Evolutionary conservation across 257 asterid species (phyloP), one percentile per base, ranked within the genome.

Genomic region (Nicotiana tomentosiformis): DNA sequence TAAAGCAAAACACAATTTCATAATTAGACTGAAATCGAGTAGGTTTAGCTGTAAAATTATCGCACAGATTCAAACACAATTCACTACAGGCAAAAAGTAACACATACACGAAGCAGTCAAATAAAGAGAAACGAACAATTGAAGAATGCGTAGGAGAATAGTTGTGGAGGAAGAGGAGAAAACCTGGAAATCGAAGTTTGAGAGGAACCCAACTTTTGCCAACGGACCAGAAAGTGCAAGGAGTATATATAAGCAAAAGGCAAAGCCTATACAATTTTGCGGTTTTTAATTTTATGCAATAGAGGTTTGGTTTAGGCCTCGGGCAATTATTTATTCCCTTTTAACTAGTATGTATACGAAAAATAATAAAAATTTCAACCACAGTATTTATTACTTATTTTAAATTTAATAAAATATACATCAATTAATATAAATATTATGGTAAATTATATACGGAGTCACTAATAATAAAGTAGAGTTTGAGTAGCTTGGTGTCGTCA

Each of bases 131-230:
- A 58, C 4, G 29, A 58, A 18, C 65, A 58, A 56, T 16, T 56
- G 61, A 56, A 56, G 61, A 15, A 16, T 56, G 7, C 18, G 3
- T 4, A 56, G 7, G 20, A 53, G 7, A 53, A 57, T 57, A 57
- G 23, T 17, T 17, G 17, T 17, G 62, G 62, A 57, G 9, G 62
- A n/a, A 58, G 61, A 72, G 61, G 49, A 72, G 51, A 3, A 72
- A 72, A 72, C 79, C 79, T 72, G 79, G 39, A 72, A 72, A 72
- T 72, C 37, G 49, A 72, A 33, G 79, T 46, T 20, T 11, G 6
- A 10, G 12, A 23, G 46, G 53, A 14, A 69, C 49, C 49, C 37
- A 43, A 20, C 0, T 70, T 70, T 39, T 70, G 35, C 60, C 12
- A 53, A 53, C 5, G 58, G 58, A 15, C 58, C 4, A 70, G 78